A percentile compares a stretch with the other conserved stretches of the same genome.
These are phyloP conservation scores for Albizia julibrissin DNA, from an alignment of 306 rosid species.

Conservation along the genomic window DNA sequence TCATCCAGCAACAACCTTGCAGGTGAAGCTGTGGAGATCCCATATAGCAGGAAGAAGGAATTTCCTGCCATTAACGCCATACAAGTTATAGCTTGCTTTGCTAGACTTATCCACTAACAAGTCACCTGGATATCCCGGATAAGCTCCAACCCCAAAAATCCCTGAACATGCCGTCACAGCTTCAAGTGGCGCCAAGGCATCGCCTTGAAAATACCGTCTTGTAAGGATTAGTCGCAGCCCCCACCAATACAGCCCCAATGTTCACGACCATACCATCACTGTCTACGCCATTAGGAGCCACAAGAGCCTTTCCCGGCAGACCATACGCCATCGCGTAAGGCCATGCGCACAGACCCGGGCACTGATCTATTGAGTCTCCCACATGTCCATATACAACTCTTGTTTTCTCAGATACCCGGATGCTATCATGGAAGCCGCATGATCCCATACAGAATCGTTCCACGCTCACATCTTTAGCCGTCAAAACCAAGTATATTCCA, in stretches of 20 bases:
- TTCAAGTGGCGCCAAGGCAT: slow-evolving; percentile 34
- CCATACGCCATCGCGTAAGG: slow-evolving; percentile 30
- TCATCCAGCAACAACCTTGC: slow-evolving; percentile 27
- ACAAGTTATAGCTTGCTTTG: slow-evolving; percentile 33
- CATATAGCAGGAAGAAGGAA: slow-evolving; percentile 45
- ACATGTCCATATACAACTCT: slow-evolving; percentile 36
- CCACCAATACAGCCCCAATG: slow-evolving; percentile 30
- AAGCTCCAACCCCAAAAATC: slow-evolving; percentile 34
- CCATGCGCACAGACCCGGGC: slow-evolving; percentile 40
- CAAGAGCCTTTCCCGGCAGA: slow-evolving; percentile 24
- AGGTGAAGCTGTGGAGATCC: slow-evolving; percentile 15
- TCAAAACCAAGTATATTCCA: slow-evolving; percentile 40
- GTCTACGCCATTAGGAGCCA: slow-evolving; percentile 37
- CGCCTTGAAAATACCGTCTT: slow-evolving; percentile 36
- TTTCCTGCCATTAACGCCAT: slow-evolving; percentile 33
- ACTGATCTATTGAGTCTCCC: slow-evolving; percentile 36
- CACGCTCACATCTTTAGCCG: slow-evolving; percentile 33
- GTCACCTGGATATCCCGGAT: slow-evolving; percentile 41
- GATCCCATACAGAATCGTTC: slow-evolving; percentile 45
- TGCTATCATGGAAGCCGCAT: slow-evolving; percentile 38
- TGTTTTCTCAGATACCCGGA: not conserved
- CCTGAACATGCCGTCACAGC: slow-evolving; percentile 42
- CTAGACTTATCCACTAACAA: slow-evolving; percentile 22
- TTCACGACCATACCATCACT: slow-evolving; percentile 30
- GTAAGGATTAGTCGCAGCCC: slow-evolving; percentile 39